These are phyloP conservation scores for Exophiala alcalophila DNA, from an alignment of 2,329 filamentous ascomycete species.

Conservation along the genomic window DNA sequence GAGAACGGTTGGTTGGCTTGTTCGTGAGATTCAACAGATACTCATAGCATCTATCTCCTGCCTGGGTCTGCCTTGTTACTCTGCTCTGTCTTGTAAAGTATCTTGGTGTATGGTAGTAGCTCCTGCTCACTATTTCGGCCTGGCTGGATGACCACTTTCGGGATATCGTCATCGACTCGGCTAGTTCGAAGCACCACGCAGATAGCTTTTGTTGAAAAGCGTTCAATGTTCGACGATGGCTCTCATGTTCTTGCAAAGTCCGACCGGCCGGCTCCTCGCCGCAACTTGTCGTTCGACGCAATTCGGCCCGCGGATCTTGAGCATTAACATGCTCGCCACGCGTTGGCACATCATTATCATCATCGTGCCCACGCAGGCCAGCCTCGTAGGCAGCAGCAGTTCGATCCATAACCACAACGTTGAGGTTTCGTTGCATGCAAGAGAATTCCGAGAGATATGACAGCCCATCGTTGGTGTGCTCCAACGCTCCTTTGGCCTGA, in stretches of 20 bases:
- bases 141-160: constrained; percentile 15
- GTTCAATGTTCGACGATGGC: constrained; percentile 7
- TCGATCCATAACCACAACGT: no score
- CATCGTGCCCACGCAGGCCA: no score
- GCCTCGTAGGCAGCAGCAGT: no score
- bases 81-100: constrained; percentile 60
- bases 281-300: not conserved
- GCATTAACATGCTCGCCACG: not conserved
- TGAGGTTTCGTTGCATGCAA: no score
- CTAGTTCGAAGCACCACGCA: constrained; percentile 19
- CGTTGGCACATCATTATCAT: not conserved
- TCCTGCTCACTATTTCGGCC: constrained; percentile 34
- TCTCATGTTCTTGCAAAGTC: constrained; percentile 11
- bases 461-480: no score
- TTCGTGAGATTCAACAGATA: constrained; percentile 29
- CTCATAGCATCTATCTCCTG: constrained; percentile 31
- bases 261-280: constrained; percentile 2
- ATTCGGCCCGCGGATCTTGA: not conserved
- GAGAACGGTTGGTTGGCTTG: constrained; percentile 20
- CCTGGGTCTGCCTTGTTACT: constrained; percentile 26
- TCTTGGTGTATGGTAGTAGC: constrained; percentile 62
- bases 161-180: constrained; percentile 16
- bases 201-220: constrained; percentile 11
- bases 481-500: no score
- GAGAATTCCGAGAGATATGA: no score